Conservation (phyloP, 352 stramenopile species). For the Aphanomyces cochlioides region DNA sequence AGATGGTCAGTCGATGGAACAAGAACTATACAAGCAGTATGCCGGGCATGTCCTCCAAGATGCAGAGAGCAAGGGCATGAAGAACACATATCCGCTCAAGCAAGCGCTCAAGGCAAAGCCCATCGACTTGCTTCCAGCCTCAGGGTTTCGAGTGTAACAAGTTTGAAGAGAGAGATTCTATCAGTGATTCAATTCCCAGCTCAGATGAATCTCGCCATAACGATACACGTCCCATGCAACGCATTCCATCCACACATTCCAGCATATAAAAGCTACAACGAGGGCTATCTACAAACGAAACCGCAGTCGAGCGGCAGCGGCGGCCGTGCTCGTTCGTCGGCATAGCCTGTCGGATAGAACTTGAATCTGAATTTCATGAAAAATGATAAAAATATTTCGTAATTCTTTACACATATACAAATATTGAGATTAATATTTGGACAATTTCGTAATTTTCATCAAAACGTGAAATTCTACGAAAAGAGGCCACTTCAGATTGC, state of each 20-base stretch:
- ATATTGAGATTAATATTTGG: background rate
- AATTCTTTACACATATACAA: background rate
- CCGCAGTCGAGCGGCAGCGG: too few species aligned
- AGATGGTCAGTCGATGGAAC: constrained; percentile 41
- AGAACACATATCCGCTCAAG: constrained; percentile 68
- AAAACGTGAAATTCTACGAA: too few species aligned
- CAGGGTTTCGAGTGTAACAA: constrained; percentile 67
- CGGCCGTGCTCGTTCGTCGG: too few species aligned
- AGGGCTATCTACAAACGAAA: too few species aligned
- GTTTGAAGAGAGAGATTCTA: background rate
- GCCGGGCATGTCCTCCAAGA: constrained; percentile 53
- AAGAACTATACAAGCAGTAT: constrained; percentile 59
- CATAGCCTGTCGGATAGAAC: too few species aligned
- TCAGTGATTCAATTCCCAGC: background rate
- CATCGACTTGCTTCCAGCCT: constrained; percentile 65
- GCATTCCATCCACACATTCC: too few species aligned
- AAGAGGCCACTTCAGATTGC: too few species aligned
- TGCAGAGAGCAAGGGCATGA: constrained; percentile 51
- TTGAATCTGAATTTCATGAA: too few species aligned
- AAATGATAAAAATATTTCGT: background rate
- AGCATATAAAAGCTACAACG: too few species aligned
- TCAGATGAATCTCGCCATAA: background rate
- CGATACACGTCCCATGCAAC: too few species aligned
- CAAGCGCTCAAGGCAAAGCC: constrained; percentile 65
- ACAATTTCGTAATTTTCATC: background rate